A percentile compares a stretch with the other conserved stretches of the same genome.
Evolutionary conservation across 1,139 yeast species (phyloP).

Genomic region (Saccharomyces hybrid): DNA sequence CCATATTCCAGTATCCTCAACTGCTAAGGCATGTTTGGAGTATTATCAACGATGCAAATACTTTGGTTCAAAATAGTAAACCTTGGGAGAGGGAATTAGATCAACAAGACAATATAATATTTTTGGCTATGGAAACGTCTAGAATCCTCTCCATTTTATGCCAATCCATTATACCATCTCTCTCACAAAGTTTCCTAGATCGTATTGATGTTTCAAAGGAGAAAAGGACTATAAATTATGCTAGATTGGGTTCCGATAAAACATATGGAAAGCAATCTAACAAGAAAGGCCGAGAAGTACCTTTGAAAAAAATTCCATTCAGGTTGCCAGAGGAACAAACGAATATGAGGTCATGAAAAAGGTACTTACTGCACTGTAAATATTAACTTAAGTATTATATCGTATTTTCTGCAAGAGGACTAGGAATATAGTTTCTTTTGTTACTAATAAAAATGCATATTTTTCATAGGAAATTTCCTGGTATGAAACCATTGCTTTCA

Average conservation of each 20-base stretch:
- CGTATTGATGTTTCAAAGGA: slow-evolving; percentile 45
- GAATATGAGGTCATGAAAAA: not conserved
- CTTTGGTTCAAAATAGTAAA: slow-evolving; percentile 48
- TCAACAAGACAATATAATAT: slow-evolving; percentile 48
- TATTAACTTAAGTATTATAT: not conserved
- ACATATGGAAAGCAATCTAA: slow-evolving; percentile 42
- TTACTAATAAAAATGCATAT: not conserved
- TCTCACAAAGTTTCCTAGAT: slow-evolving; percentile 52
- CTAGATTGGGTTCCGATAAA: slow-evolving; percentile 41
- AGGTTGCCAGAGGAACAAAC: not conserved
- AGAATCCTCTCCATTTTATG: slow-evolving; percentile 61
- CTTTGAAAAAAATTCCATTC: slow-evolving; percentile 27
- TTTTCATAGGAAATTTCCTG: not conserved
- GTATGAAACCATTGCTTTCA: not conserved
- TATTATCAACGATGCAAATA: slow-evolving; percentile 54
- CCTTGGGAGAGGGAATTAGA: slow-evolving; percentile 47
- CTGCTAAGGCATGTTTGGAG: slow-evolving; percentile 61
- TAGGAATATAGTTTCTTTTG: not conserved
- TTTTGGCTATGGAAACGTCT: slow-evolving; percentile 59
- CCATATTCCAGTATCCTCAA: slow-evolving; percentile 45
- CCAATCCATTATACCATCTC: slow-evolving; percentile 64
- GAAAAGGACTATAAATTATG: slow-evolving; percentile 36
- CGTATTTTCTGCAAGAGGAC: not conserved
- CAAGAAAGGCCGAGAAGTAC: slow-evolving; percentile 36
- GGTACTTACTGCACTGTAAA: not conserved